These are phyloP conservation scores for Epichloe gansuensis DNA, from an alignment of 2,329 filamentous ascomycete genomes.

Conservation along the genomic window DNA sequence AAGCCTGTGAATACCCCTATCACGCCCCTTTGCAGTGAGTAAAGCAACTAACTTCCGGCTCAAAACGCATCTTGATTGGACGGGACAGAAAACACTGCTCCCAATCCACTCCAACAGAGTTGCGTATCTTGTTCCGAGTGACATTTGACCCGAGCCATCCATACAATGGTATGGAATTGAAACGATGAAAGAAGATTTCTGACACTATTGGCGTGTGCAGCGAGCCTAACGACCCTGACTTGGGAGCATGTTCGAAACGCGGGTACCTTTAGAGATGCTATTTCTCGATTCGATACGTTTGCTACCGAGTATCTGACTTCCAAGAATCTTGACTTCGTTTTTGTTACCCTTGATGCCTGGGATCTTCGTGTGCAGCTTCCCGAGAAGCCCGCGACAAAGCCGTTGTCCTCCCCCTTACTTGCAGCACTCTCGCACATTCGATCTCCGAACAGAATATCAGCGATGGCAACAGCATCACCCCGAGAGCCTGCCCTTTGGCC, in stretches of 20 bases:
- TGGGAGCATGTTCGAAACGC: conserved; percentile 99
- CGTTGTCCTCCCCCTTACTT: conserved; percentile 94
- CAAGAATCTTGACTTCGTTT: conserved; percentile 93
- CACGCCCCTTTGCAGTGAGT: conserved; percentile 96
- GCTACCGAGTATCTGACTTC: conserved; percentile 81
- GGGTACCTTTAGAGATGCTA: conserved; percentile 91
- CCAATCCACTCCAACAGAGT: not conserved
- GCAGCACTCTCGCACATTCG: conserved; percentile 95
- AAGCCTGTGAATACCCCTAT: conserved; percentile 99
- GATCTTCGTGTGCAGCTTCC: conserved; percentile 95
- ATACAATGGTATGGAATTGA: not conserved
- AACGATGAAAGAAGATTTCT: not conserved
- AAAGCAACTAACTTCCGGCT: conserved; percentile 12
- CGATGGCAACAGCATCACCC: conserved; percentile 98
- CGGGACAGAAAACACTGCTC: not conserved
- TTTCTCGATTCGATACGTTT: conserved; percentile 89
- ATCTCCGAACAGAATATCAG: conserved; percentile 94
- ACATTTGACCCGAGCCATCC: not conserved
- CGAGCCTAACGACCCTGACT: conserved; percentile 91
- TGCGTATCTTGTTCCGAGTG: not conserved
- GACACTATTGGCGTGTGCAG: conserved; percentile 33
- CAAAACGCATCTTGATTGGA: conserved; percentile 6
- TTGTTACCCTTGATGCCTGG: conserved; percentile 97
- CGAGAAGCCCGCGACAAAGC: conserved; percentile 97
- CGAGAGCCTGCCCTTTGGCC: conserved; percentile 91